Evolutionary conservation across 1,284 basidiomycete species (phyloP), one percentile per base, ranked within the genome.

Genomic region (Fomitiporia mediterranea): DNA sequence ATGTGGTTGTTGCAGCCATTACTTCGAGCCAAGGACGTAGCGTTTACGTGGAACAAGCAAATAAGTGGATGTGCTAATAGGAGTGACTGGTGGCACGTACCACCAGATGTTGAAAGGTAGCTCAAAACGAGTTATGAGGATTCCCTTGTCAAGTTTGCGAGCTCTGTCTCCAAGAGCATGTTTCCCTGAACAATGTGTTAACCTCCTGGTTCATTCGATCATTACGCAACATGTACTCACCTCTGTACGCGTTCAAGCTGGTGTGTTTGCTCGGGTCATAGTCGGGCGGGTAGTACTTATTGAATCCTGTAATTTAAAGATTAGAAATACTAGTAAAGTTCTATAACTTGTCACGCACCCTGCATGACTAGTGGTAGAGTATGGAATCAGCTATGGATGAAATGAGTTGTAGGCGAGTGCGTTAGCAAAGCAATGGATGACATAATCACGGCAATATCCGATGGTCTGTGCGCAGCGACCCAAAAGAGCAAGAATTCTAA

Each of bases 91-190:
- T 34, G n/a, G 27, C 15, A 74, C 84, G 47, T 75, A 93, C 88
- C 96, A 99, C 94, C 95, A 98, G 63, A 98, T 94, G 68, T 97
- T 94, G 75, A 95, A 99, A 0, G 96, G 96, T 6, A 98, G 73
- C 68, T 96, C 93, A 66, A 96, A 95, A 25, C 96, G 89, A 30
- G 90, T 91, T 51, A 98, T 91, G 35, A 98, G 78, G 60, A 98
- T 93, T 0, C 95, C 96, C 69, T 96, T 84, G 70, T 95, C 92
- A 46, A 98, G 75, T 73, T 97, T 96, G 39, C 91, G 80, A 21
- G 95, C 97, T 59, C 96, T 79, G 68, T 91, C 89, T 8, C 94
- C 94, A 5, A 97, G 74, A 0, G 94, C 95, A 79, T 98, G 95
- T 71, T 95, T 96, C 53, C 94, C 94, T 90, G 62, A 66, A 68